phyloP scores from a whole-genome alignment of 2,329 filamentous ascomycete species.

The Aspergillus pseudoglaucus region DNA sequence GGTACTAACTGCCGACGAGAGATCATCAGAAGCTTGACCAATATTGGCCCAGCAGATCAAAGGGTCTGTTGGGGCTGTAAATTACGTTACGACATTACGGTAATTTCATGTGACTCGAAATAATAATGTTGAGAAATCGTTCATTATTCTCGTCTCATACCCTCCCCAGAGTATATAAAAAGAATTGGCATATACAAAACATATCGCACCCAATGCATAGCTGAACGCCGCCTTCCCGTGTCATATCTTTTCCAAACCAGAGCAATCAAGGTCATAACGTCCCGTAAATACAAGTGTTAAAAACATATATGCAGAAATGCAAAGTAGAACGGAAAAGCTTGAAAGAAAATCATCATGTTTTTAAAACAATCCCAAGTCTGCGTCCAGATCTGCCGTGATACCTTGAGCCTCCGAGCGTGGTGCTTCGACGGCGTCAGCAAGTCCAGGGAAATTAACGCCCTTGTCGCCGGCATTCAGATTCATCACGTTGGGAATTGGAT shows the following conservation, averaged over 20 bases:
- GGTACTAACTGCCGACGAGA: no score
- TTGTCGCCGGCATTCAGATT: conserved; percentile 12
- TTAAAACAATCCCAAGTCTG: conserved; percentile 14
- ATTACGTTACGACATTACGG: no score
- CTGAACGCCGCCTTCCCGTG: no score
- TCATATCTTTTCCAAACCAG: neutral
- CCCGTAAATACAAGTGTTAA: conserved; percentile 1
- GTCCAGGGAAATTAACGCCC: conserved; percentile 4
- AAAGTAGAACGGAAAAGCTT: neutral
- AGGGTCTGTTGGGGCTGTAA: no score
- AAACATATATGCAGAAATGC: neutral
- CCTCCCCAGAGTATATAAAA: conserved; percentile 6
- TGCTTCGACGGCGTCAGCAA: conserved; percentile 5
- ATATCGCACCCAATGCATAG: no score
- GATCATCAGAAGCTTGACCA: no score
- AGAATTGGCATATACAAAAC: neutral
- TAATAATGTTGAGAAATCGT: neutral
- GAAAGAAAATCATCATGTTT: neutral
- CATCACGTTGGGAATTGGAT: conserved; percentile 10
- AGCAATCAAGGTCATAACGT: neutral
- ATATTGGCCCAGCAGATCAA: no score
- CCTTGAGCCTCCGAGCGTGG: conserved; percentile 6
- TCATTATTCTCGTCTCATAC: conserved; percentile 7
- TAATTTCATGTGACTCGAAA: conserved; percentile 1
- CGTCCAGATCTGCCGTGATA: conserved; percentile 11